These are phyloP conservation scores for Lotus japonicus DNA, from an alignment of 306 rosid species.

Conservation along the genomic window DNA sequence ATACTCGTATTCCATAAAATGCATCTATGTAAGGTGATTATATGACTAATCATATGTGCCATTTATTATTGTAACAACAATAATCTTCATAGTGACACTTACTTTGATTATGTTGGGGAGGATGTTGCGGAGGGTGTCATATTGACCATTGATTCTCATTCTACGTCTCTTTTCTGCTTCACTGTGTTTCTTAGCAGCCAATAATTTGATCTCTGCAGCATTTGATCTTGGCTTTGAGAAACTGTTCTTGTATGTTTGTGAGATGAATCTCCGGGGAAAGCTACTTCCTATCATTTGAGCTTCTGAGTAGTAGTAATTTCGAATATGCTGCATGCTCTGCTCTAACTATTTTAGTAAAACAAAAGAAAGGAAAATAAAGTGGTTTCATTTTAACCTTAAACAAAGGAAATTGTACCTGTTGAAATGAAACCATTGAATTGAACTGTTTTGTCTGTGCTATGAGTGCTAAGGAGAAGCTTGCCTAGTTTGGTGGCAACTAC, in stretches of 20 bases:
- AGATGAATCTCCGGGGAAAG: conserved; percentile 22
- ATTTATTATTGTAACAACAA: no score
- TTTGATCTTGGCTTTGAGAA: conserved; percentile 41
- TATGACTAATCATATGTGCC: neutral
- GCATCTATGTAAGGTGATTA: conserved; percentile 21
- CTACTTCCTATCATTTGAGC: conserved; percentile 14
- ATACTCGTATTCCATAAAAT: neutral
- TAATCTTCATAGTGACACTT: neutral
- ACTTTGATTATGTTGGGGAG: conserved; percentile 56
- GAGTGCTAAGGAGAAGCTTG: neutral
- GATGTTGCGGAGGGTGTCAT: conserved; percentile 45
- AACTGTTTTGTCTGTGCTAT: conserved; percentile 13
- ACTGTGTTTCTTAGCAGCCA: conserved; percentile 61
- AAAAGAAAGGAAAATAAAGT: neutral
- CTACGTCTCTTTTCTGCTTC: conserved; percentile 71
- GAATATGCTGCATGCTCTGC: conserved; percentile 45
- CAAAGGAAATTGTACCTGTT: conserved; percentile 27
- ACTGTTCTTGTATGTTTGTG: conserved; percentile 22
- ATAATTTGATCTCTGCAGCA: conserved; percentile 31
- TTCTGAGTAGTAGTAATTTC: conserved; percentile 23
- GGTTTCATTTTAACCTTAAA: neutral
- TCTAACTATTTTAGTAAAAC: conserved; percentile 15
- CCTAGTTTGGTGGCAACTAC: conserved; percentile 5
- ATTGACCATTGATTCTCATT: conserved; percentile 63
- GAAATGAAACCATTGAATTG: conserved; percentile 25